A percentile compares a stretch with the other conserved stretches of the same genome.
Evolutionary conservation across 2,329 filamentous ascomycete species (phyloP).

Genomic region (Colletotrichum gloeosporioides): DNA sequence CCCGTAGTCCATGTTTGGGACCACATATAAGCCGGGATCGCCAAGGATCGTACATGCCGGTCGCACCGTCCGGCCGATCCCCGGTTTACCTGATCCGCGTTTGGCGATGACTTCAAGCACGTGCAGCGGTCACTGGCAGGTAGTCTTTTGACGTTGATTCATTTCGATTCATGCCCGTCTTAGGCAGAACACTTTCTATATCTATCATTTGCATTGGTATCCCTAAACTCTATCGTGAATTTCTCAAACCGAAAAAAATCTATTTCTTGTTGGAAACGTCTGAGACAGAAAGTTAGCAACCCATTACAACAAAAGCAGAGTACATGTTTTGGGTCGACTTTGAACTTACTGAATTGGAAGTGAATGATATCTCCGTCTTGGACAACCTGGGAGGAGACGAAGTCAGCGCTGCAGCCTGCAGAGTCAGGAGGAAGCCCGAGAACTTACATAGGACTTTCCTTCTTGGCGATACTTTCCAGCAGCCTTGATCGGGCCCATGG

Average conservation of each 20-base stretch:
- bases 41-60: neutral
- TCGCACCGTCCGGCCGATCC: neutral
- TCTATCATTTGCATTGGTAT: neutral
- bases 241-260: neutral
- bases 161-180: neutral
- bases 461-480: constrained; percentile 51
- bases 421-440: neutral
- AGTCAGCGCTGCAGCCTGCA: constrained; percentile 23
- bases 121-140: neutral
- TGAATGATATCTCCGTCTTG: constrained; percentile 49
- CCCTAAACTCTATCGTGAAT: neutral
- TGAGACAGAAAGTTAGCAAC: neutral
- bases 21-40: neutral
- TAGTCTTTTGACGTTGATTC: neutral
- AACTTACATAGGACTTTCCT: constrained; percentile 45
- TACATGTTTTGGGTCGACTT: no score
- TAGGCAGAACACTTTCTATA: accelerated
- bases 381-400: constrained; percentile 27
- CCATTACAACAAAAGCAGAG: no score
- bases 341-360: constrained; percentile 44
- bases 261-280: constrained; percentile 12
- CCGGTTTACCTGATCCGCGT: neutral
- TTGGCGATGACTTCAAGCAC: neutral
- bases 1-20: neutral
- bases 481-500: constrained; percentile 50